A percentile compares a stretch with the other conserved stretches of the same genome.
Conservation (phyloP, 495 filamentous ascomycete genomes). For the Cetradonia linearis region DNA sequence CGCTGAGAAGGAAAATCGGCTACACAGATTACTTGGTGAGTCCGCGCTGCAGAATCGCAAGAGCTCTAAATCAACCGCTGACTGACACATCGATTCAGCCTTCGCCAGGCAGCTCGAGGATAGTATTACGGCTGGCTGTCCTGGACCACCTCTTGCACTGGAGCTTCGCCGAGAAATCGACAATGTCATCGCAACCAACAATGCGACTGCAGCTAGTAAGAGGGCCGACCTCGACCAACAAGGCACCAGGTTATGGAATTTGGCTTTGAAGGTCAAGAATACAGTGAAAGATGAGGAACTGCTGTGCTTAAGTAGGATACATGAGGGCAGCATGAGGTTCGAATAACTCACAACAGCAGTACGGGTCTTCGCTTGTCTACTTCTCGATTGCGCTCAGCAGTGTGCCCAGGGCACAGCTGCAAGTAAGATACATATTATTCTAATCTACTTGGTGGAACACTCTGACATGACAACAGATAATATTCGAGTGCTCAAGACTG, state of each 20-base stretch:
- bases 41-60: background rate
- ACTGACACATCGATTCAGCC: conserved; percentile 20
- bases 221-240: conserved; percentile 39
- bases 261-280: conserved; percentile 43
- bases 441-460: background rate
- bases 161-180: conserved; percentile 18
- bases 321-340: background rate
- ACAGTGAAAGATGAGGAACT: conserved; percentile 16
- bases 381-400: conserved; percentile 53
- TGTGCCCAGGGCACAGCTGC: conserved; percentile 9
- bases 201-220: conserved; percentile 8
- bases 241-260: conserved; percentile 58
- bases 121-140: conserved; percentile 17
- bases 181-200: conserved; percentile 2
- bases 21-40: conserved; percentile 16
- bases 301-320: conserved; percentile 23
- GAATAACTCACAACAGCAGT: conserved; percentile 26
- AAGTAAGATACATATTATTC: conserved; percentile 8
- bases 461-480: conserved; percentile 29
- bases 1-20: conserved; percentile 8
- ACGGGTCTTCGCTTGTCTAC: conserved; percentile 57
- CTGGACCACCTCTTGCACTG: background rate
- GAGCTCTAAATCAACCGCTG: background rate
- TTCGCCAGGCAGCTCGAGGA: conserved; percentile 29
- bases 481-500: conserved; percentile 52